Evolutionary conservation across 176 grass and related monocot genomes (phyloP).

Genomic region (Tillandsia leiboldiana): DNA sequence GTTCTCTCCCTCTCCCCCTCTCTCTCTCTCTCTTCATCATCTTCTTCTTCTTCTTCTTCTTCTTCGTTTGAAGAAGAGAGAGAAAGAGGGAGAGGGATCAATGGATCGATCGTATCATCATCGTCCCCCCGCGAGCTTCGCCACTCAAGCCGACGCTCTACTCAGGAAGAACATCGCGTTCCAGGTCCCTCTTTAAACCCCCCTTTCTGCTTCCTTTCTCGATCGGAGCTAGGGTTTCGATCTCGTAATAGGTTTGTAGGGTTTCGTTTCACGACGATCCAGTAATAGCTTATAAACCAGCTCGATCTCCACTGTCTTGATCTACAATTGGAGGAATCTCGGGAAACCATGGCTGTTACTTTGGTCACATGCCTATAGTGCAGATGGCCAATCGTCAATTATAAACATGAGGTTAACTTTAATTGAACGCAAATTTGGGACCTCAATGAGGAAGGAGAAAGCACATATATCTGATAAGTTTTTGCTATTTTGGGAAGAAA

Average conservation of each 20-base stretch:
- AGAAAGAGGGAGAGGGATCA: conserved; percentile 26
- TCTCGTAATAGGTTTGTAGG: conserved; percentile 1
- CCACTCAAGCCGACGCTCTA: conserved; percentile 41
- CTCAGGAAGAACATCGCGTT: conserved; percentile 48
- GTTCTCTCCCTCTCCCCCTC: not conserved
- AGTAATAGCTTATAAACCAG: too few species aligned
- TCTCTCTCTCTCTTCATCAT: not conserved
- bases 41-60: conserved; percentile 6
- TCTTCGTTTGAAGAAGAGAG: not conserved
- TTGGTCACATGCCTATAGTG: too few species aligned
- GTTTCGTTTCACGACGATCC: too few species aligned
- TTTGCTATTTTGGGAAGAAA: too few species aligned
- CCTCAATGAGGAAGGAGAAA: too few species aligned
- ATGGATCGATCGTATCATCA: not conserved
- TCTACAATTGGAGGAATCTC: too few species aligned
- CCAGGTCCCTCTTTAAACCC: conserved; percentile 24
- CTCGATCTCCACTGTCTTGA: too few species aligned
- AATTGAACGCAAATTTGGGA: too few species aligned
- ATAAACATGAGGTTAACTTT: too few species aligned
- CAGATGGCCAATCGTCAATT: too few species aligned
- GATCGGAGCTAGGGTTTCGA: not conserved
- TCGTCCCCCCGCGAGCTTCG: conserved; percentile 11
- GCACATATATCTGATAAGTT: too few species aligned
- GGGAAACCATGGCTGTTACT: too few species aligned
- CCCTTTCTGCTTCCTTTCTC: not conserved